These are phyloP conservation scores for Xylariaceae sp. DNA, from an alignment of 2,329 filamentous ascomycete species.

Conservation along the genomic window DNA sequence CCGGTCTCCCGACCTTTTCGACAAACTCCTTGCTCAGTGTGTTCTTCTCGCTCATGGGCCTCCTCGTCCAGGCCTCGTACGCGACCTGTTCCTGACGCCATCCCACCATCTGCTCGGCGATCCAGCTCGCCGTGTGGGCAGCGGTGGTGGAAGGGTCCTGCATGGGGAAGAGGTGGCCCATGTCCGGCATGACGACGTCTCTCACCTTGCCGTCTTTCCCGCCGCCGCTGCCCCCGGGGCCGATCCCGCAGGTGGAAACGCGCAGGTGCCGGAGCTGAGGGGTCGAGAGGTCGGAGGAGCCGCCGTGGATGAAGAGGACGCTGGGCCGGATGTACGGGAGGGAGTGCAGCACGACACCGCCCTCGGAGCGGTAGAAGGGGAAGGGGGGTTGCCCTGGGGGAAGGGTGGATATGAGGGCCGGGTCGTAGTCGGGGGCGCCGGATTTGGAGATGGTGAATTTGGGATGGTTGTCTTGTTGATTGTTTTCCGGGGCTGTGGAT, in stretches of 20 bases:
- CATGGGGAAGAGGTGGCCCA: conserved; percentile 80
- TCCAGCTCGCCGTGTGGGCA: conserved; percentile 50
- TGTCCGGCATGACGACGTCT: conserved; percentile 56
- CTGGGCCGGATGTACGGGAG: conserved; percentile 59
- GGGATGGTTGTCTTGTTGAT: conserved; percentile 24
- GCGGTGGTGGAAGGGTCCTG: conserved; percentile 67
- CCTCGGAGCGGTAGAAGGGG: conserved; percentile 65
- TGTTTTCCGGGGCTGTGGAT: too few relatives aligned
- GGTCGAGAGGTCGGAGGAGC: conserved; percentile 49
- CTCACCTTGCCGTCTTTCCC: conserved; percentile 59
- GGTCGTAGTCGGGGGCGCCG: conserved; percentile 42
- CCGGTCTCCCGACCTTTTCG: conserved; percentile 41
- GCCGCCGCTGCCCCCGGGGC: conserved; percentile 63
- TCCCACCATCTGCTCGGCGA: conserved; percentile 48
- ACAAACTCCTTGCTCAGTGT: conserved; percentile 51
- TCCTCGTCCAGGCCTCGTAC: conserved; percentile 51
- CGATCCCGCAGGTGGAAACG: conserved; percentile 58
- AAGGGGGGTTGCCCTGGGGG: conserved; percentile 32
- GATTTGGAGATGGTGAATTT: conserved; percentile 31
- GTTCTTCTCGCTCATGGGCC: conserved; percentile 47
- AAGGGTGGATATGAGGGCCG: conserved; percentile 31
- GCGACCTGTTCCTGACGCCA: conserved; percentile 54
- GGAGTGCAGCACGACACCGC: conserved; percentile 47
- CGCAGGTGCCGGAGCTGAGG: conserved; percentile 50
- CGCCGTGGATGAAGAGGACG: conserved; percentile 66